A percentile compares a stretch with the other conserved stretches of the same genome.
These are phyloP conservation scores for Melampsora americana DNA, from an alignment of 1,284 basidiomycete genomes.

Conservation along the genomic window DNA sequence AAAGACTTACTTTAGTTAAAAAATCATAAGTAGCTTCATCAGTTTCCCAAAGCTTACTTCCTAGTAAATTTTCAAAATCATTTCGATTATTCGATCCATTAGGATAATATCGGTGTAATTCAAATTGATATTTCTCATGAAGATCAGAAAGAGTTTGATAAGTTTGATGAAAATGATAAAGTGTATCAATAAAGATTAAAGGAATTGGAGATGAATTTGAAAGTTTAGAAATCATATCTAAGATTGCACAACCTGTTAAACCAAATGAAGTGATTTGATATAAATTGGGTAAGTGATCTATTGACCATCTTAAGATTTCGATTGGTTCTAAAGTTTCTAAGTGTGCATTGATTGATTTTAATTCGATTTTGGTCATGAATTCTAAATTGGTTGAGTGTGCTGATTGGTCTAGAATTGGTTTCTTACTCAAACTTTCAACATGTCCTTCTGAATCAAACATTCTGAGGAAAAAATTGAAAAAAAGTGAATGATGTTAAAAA, in stretches of 20 bases:
- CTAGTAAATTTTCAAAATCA: conserved; percentile 79
- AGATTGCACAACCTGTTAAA: conserved; percentile 77
- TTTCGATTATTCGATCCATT: conserved; percentile 65
- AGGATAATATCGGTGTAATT: conserved; percentile 76
- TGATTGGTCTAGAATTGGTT: neutral
- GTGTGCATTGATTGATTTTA: conserved; percentile 64
- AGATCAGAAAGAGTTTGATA: conserved; percentile 79
- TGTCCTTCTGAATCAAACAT: too few species aligned
- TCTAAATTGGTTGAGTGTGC: neutral
- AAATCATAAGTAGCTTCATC: conserved; percentile 90
- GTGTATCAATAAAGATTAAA: conserved; percentile 85
- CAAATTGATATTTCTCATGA: conserved; percentile 69
- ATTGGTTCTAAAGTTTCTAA: conserved; percentile 70
- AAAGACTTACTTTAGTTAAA: conserved; percentile 67
- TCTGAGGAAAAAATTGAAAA: too few species aligned
- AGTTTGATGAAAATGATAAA: conserved; percentile 94
- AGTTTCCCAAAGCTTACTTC: conserved; percentile 78
- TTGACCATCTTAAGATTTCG: conserved; percentile 77
- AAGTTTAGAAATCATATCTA: conserved; percentile 80
- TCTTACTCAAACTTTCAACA: too few species aligned
- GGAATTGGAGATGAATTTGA: conserved; percentile 55
- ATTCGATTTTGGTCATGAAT: neutral
- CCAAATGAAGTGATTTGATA: conserved; percentile 70
- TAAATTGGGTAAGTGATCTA: conserved; percentile 70
- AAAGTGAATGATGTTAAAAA: too few species aligned